Conservation (phyloP, 495 filamentous ascomycete genomes). For the Aspergillus mulundensis region DNA sequence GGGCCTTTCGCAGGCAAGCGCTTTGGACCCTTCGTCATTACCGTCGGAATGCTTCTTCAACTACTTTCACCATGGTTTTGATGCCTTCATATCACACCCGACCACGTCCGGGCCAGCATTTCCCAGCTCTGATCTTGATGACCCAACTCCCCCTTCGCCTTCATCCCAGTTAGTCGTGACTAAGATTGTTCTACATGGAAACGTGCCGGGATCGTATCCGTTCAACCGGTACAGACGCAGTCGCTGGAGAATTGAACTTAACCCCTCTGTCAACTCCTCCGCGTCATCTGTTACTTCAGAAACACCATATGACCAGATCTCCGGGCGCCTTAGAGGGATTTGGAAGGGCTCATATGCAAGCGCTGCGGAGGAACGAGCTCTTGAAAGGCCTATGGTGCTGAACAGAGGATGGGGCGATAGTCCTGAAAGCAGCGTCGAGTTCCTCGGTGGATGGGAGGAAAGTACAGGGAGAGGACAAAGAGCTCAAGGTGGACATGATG, state of each 20-base stretch:
- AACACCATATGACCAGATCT: constrained; percentile 66
- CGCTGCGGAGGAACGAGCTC: constrained; percentile 55
- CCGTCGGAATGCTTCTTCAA: constrained; percentile 86
- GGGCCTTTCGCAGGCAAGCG: constrained; percentile 33
- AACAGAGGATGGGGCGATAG: constrained; percentile 90
- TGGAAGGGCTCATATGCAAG: constrained; percentile 66
- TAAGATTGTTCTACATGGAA: constrained; percentile 87
- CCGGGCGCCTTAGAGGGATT: constrained; percentile 59
- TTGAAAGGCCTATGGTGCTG: constrained; percentile 78
- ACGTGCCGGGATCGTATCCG: constrained; percentile 91
- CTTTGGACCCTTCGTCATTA: constrained; percentile 36
- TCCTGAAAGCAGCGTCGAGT: constrained; percentile 83
- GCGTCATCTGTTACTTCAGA: constrained; percentile 61
- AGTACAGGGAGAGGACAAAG: constrained; percentile 47
- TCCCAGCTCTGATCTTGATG: constrained; percentile 37
- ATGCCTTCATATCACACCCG: constrained; percentile 83
- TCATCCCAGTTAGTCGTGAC: constrained; percentile 71
- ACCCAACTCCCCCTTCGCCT: constrained; percentile 34
- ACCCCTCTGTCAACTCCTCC: constrained; percentile 27
- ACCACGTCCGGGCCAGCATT: constrained; percentile 63
- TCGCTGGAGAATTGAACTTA: constrained; percentile 74
- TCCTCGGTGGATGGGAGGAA: constrained; percentile 88
- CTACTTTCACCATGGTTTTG: constrained; percentile 93
- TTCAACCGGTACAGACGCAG: constrained; percentile 92
- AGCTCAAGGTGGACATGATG: constrained; percentile 48